Percentiles rank a stretch among this genome's conserved stretches.
Conservation (phyloP, 331 rosid genomes). For the Cydonia oblonga region DNA sequence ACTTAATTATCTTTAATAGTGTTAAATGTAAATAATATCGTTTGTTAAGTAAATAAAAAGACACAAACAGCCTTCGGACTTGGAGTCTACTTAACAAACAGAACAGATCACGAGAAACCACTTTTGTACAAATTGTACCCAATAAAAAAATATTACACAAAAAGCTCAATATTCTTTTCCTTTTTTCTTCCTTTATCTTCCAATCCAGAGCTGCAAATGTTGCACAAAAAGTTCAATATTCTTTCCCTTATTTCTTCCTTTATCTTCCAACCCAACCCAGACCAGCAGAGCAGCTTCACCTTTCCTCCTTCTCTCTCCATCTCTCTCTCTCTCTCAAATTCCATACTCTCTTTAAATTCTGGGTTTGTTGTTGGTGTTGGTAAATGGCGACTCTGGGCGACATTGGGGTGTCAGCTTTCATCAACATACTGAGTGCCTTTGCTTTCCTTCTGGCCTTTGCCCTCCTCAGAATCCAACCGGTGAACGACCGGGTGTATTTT, state of each 20-base stretch:
- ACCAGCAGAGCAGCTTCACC: not conserved
- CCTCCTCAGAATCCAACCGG: constrained; percentile 75
- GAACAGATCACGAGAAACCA: constrained; percentile 1
- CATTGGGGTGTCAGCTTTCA: constrained; percentile 86
- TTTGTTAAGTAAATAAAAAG: too few species aligned
- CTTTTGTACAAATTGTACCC: not conserved
- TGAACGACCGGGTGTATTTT: constrained; percentile 85
- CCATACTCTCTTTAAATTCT: not conserved
- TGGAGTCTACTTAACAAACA: too few species aligned
- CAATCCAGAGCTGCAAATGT: not conserved
- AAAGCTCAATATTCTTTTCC: too few species aligned
- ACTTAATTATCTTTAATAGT: accelerated
- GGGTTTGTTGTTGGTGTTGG: not conserved
- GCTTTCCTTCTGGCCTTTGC: constrained; percentile 86
- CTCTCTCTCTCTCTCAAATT: not conserved
- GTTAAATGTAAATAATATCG: too few species aligned
- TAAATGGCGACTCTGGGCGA: constrained; percentile 77
- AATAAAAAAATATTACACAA: not conserved
- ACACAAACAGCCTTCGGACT: too few species aligned
- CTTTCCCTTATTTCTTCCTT: constrained; percentile 3
- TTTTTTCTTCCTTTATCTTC: too few species aligned
- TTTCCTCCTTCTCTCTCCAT: not conserved
- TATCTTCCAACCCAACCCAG: not conserved
- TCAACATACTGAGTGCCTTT: constrained; percentile 65
- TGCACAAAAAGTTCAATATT: not conserved